These are phyloP conservation scores for Polygonum aviculare DNA, from an alignment of 148 eudicot genomes.

Conservation along the genomic window DNA sequence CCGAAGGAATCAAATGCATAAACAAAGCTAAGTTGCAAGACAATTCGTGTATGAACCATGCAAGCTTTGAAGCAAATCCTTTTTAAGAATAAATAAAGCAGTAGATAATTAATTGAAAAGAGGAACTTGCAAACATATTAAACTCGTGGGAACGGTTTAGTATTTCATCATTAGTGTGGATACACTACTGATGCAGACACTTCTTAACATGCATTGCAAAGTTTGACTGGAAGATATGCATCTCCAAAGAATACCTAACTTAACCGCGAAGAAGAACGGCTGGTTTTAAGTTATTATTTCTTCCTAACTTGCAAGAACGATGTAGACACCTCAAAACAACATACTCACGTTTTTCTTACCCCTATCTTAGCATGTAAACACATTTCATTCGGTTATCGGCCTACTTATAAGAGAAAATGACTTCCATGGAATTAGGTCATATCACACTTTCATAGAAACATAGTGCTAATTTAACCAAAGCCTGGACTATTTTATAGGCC, in stretches of 20 bases:
- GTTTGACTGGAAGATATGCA: conserved; percentile 3
- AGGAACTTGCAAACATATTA: not conserved
- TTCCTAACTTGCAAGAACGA: not conserved
- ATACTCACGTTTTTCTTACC: not conserved
- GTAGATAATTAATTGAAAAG: not conserved
- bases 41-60: not conserved
- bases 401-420: not conserved
- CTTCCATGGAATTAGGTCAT: not conserved
- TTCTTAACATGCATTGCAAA: not conserved
- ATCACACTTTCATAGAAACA: not conserved
- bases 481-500: not conserved
- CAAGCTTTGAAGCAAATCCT: not conserved
- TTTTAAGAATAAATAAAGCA: not conserved
- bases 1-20: not conserved
- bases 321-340: conserved; percentile 1
- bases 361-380: not conserved
- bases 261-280: not conserved
- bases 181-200: not conserved
- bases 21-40: not conserved
- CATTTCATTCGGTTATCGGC: not conserved
- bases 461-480: not conserved
- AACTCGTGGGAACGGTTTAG: not conserved
- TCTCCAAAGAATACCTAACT: not conserved
- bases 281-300: not conserved
- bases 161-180: not conserved